Evolutionary conservation across 805 yeast genomes (phyloP), one percentile per base, ranked within the genome.

Genomic region (Myxozyma kluyveri): DNA sequence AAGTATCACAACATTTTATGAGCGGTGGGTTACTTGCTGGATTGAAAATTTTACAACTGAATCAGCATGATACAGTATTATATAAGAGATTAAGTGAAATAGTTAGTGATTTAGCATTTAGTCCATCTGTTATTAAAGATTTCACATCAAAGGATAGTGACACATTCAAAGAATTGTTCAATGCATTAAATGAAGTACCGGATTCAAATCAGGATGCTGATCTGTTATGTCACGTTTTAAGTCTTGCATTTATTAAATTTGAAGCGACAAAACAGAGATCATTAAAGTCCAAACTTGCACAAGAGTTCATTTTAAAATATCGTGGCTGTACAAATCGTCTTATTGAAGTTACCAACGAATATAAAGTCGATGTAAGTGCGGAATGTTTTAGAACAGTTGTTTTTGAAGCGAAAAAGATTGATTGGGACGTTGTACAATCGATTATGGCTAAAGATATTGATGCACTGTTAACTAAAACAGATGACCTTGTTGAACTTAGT

Each of bases 11-110:
- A 36, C 14, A 17, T 5, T 48, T 55, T 26, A 36, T 42, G 3
- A 7, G 35, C 1, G 9, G 23, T 17, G 50, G 54, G 2, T n/a
- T 52, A 12, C 14, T 37, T 3, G 12, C 42, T 12, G 42, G 35
- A 1, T 45, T 55, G 19, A 19, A n/a, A 12, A 44, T 45, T 7
- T 32, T 55, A 4, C 18, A 18, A 6, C 2, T 10, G 1, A 19
- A 18, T 4, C 26, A 18, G 18, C 29, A 24, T 3, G 69, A 67
- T 9, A 42, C 47, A 21, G 27, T 56, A 21, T 63, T 71, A 5
- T 57, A 67, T 23, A 50, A 57, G 17, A 54, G 70, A 63, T 61
- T 71, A 19, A 50, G 56, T 36, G 39, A 57, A 9, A 52, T 71
- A 36, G 69, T 70, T 57, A 54, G 70, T 10, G 58, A 56, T 17